These are phyloP conservation scores for Thalassiosira mediterranea DNA, from an alignment of 352 stramenopile species.

Conservation along the genomic window DNA sequence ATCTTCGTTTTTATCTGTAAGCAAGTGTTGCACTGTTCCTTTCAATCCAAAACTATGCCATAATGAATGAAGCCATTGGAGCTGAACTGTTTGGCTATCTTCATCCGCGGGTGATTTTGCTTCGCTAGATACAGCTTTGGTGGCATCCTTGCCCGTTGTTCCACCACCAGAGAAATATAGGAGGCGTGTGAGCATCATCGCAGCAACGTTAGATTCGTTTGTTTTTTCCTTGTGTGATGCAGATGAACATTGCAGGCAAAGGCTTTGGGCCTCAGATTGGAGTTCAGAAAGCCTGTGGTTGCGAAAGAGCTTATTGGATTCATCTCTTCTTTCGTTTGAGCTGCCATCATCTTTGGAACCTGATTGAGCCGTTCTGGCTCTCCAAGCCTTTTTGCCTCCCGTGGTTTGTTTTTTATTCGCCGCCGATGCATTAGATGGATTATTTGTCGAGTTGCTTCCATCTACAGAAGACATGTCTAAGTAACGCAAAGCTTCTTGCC, in stretches of 20 bases:
- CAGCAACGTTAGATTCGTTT: slow-evolving; percentile 21
- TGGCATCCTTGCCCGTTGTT: too few relatives aligned
- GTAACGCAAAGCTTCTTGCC: slow-evolving; percentile 33
- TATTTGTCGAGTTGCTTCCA: too few relatives aligned
- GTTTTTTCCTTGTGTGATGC: too few relatives aligned
- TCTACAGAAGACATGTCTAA: too few relatives aligned
- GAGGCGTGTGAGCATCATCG: slow-evolving; percentile 55
- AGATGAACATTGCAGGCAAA: not conserved
- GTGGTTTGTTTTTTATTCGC: slow-evolving; percentile 10
- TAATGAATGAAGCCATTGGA: slow-evolving; percentile 55
- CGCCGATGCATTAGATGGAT: slow-evolving; percentile 21
- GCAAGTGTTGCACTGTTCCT: slow-evolving; percentile 27
- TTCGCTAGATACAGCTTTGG: not conserved
- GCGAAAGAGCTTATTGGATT: slow-evolving; percentile 77
- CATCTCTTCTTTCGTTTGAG: slow-evolving; percentile 44
- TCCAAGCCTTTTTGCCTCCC: slow-evolving; percentile 60
- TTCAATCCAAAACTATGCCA: slow-evolving; percentile 73
- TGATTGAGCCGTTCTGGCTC: slow-evolving; percentile 18
- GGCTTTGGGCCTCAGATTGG: slow-evolving; percentile 49
- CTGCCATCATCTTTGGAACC: slow-evolving; percentile 33
- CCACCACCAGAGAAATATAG: slow-evolving; percentile 78
- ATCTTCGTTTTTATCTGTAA: slow-evolving; percentile 17
- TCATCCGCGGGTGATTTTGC: slow-evolving; percentile 15
- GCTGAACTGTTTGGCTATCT: slow-evolving; percentile 24
- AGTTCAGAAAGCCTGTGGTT: slow-evolving; percentile 70